phyloP scores from a whole-genome alignment of 805 yeast species.

The Barnettozyma salicaria region DNA sequence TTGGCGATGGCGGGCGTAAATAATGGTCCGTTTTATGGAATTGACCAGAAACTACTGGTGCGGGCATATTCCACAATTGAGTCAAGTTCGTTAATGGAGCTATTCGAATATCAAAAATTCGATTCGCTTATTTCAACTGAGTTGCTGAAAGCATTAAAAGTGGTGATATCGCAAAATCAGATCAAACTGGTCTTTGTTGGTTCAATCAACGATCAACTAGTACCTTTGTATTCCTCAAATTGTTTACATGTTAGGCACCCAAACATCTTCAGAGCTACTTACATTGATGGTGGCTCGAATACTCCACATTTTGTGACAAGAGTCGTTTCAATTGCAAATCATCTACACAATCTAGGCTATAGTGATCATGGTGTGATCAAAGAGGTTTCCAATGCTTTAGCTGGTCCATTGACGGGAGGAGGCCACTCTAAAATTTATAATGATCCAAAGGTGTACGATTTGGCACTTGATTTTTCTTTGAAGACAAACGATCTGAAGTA shows the following conservation, averaged over 20 bases:
- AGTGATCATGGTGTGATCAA: constrained; percentile 82
- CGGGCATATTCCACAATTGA: constrained; percentile 89
- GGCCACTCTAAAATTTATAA: constrained; percentile 91
- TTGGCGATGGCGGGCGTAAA: constrained; percentile 95
- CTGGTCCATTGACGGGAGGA: constrained; percentile 91
- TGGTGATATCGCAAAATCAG: constrained; percentile 53
- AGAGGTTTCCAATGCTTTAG: constrained; percentile 72
- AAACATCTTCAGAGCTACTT: constrained; percentile 81
- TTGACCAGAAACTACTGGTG: constrained; percentile 76
- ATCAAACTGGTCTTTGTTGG: constrained; percentile 81
- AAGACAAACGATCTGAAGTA: constrained; percentile 60
- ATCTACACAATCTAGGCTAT: constrained; percentile 66
- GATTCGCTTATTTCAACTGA: constrained; percentile 66
- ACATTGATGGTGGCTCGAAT: constrained; percentile 74
- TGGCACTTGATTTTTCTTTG: constrained; percentile 68
- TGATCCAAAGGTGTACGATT: constrained; percentile 75
- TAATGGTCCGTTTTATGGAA: constrained; percentile 89
- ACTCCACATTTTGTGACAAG: constrained; percentile 77
- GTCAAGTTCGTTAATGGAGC: constrained; percentile 75
- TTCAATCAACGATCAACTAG: constrained; percentile 88
- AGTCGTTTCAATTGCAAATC: constrained; percentile 67
- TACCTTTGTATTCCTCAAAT: constrained; percentile 83
- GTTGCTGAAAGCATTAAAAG: constrained; percentile 59
- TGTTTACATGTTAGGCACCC: constrained; percentile 85
- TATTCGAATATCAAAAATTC: constrained; percentile 82